Conservation (phyloP, 2,329 filamentous ascomycete species). For the Ilyonectria destructans region DNA sequence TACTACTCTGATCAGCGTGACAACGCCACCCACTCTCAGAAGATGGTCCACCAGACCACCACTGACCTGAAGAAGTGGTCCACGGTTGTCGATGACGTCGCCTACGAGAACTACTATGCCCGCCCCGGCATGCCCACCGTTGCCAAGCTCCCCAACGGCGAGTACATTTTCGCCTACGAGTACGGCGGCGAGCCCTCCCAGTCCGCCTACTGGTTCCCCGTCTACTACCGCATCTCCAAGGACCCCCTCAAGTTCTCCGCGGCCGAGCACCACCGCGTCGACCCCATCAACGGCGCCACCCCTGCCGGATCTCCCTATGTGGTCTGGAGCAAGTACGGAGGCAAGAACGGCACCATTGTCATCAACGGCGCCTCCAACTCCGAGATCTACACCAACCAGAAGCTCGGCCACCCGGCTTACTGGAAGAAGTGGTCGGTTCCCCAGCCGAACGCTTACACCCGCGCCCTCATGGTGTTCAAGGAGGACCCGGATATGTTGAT, state of each 20-base stretch:
- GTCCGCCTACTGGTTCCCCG: constrained; percentile 57
- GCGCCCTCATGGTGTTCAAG: constrained; percentile 56
- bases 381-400: constrained; percentile 62
- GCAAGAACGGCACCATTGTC: constrained; percentile 63
- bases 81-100: constrained; percentile 71
- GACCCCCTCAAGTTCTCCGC: constrained; percentile 57
- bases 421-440: constrained; percentile 57
- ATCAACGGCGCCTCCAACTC: constrained; percentile 57
- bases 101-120: constrained; percentile 73
- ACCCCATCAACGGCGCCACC: constrained; percentile 52
- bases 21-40: constrained; percentile 73
- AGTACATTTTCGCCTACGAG: constrained; percentile 75
- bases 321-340: constrained; percentile 61
- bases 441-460: constrained; percentile 57
- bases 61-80: constrained; percentile 75
- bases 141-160: constrained; percentile 69
- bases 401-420: constrained; percentile 55
- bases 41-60: constrained; percentile 76
- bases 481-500: constrained; percentile 54
- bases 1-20: constrained; percentile 84
- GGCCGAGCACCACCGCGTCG: constrained; percentile 53
- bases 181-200: constrained; percentile 65
- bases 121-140: constrained; percentile 80
- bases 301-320: constrained; percentile 62
- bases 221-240: constrained; percentile 62